Evolutionary conservation across 495 filamentous ascomycete species (phyloP).

Genomic region (Podospora conica): DNA sequence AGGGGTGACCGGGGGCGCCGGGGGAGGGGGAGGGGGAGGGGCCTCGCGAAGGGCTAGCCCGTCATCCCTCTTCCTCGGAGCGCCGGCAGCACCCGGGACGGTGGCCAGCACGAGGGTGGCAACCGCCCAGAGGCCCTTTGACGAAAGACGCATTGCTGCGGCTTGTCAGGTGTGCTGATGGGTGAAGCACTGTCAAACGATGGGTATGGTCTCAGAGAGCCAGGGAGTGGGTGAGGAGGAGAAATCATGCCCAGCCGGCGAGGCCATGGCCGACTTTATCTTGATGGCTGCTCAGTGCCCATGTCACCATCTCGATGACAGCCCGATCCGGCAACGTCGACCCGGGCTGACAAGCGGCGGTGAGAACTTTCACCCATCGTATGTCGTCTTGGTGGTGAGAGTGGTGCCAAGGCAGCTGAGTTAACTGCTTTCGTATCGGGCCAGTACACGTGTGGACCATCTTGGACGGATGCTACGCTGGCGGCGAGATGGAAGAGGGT

Average conservation of each 20-base stretch:
- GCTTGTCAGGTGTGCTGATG: neutral
- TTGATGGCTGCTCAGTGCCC: neutral
- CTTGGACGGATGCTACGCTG: neutral
- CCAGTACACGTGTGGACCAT: neutral
- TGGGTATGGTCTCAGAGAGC: neutral
- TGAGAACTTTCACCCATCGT: neutral
- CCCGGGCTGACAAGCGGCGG: neutral
- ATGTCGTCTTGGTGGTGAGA: neutral
- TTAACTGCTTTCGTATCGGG: neutral
- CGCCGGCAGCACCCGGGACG: neutral
- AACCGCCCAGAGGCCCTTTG: neutral
- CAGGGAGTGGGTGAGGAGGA: neutral
- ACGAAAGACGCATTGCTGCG: neutral
- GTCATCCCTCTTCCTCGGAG: neutral
- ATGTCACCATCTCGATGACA: neutral
- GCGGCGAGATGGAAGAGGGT: neutral
- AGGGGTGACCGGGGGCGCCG: too few species aligned
- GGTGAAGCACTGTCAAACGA: neutral
- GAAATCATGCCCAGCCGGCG: neutral
- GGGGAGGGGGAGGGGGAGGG: neutral
- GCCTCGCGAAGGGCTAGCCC: neutral
- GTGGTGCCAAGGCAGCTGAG: neutral
- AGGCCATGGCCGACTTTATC: neutral
- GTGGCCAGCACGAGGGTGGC: neutral
- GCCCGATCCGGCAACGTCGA: neutral